phyloP scores from a whole-genome alignment of 495 filamentous ascomycete genomes.

The Bacidia gigantensis region DNA sequence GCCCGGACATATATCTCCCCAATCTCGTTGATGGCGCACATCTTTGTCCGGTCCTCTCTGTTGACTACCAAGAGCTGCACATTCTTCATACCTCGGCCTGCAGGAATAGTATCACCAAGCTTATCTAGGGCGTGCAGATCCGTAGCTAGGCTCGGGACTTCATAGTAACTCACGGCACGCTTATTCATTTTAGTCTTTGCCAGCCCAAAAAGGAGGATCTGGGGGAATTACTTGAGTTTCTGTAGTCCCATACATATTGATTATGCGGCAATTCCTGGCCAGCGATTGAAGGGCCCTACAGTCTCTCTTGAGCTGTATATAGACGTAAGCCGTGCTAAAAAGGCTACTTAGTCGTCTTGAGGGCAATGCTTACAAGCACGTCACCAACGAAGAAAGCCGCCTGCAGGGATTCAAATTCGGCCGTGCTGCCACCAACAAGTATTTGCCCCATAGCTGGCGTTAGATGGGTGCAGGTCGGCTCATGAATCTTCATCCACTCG shows the following conservation, averaged over 20 bases:
- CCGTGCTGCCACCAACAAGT: constrained; percentile 69
- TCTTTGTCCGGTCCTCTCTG: constrained; percentile 33
- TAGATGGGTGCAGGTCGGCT: constrained; percentile 45
- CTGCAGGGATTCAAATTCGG: constrained; percentile 62
- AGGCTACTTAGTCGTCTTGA: constrained; percentile 33
- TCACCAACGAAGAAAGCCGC: constrained; percentile 84
- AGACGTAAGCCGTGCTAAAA: not conserved
- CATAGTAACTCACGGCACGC: constrained; percentile 74
- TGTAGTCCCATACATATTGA: constrained; percentile 2
- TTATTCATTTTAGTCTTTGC: constrained; percentile 90
- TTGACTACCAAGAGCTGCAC: constrained; percentile 89
- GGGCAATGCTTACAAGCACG: constrained; percentile 76
- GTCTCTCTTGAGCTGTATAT: not conserved
- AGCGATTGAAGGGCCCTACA: constrained; percentile 24
- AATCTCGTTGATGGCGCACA: constrained; percentile 46
- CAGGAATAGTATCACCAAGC: constrained; percentile 70
- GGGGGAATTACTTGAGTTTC: not conserved
- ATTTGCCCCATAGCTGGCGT: constrained; percentile 95
- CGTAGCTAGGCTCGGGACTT: constrained; percentile 55
- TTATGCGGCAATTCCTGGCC: constrained; percentile 43
- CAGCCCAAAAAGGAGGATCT: constrained; percentile 26
- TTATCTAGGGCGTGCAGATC: constrained; percentile 56
- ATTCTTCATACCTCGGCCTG: constrained; percentile 80
- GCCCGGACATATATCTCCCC: constrained; percentile 75
- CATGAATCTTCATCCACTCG: constrained; percentile 76